These are phyloP conservation scores for Nepenthes mirabilis DNA, from an alignment of 148 eudicot genomes.

Conservation along the genomic window DNA sequence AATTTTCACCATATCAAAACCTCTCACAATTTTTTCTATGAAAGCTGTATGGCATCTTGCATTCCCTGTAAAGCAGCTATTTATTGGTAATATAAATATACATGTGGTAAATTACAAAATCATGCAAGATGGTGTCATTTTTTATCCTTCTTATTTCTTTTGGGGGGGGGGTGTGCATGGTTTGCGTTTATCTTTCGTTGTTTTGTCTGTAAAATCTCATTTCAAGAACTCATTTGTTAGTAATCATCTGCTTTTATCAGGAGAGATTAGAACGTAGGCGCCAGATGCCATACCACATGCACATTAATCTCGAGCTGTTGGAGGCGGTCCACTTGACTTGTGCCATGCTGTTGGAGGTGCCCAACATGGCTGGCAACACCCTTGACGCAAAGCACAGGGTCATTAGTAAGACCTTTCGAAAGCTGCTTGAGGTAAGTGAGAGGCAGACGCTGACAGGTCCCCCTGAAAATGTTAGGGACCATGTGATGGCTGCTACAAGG, in stretches of 20 bases:
- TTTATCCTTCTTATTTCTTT: too few relatives aligned
- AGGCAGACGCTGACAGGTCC: conserved; percentile 81
- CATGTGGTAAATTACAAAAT: too few relatives aligned
- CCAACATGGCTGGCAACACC: conserved; percentile 83
- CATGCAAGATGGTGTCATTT: too few relatives aligned
- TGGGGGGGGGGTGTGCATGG: too few relatives aligned
- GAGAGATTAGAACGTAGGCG: conserved; percentile 74
- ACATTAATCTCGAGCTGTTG: conserved; percentile 80
- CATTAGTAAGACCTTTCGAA: conserved; percentile 67
- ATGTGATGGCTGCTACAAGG: conserved; percentile 62
- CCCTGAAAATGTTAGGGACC: conserved; percentile 67
- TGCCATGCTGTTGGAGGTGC: conserved; percentile 89
- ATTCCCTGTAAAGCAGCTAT: too few relatives aligned
- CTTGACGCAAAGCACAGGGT: conserved; percentile 57
- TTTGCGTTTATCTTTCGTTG: too few relatives aligned
- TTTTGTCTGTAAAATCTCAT: too few relatives aligned
- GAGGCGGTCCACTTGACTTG: conserved; percentile 80
- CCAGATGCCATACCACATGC: conserved; percentile 98
- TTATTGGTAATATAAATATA: too few relatives aligned
- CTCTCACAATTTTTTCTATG: too few relatives aligned
- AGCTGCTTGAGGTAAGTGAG: conserved; percentile 55
- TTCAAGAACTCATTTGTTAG: neutral
- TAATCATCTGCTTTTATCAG: conserved; percentile 19
- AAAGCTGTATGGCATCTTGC: too few relatives aligned
- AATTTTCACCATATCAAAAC: too few relatives aligned